Evolutionary conservation across 768 basidiomycete species (phyloP), one percentile per base, ranked within the genome.

Genomic region (Scleroderma bovista): DNA sequence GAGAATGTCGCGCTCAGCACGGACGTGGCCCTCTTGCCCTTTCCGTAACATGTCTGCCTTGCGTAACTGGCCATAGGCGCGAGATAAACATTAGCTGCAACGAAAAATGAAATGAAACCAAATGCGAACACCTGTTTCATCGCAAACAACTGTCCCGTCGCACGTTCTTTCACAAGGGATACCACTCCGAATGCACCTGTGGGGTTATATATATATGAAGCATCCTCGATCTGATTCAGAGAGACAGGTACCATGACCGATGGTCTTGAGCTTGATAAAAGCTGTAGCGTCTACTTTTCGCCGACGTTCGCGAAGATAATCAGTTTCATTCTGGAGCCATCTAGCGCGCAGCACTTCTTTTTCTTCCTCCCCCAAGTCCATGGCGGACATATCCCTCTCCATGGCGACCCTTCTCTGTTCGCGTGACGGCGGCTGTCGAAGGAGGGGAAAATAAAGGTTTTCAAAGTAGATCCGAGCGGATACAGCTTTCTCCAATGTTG

Each of bases 11-110:
- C 93, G 86, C 66, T 97, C 93, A 37, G 94, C 95, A 46, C 93
- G 85, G 63, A 96, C 88, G 68, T 97, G 95, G 1, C 93, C 95
- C 71, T 97, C 95, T 68, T 97, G 95, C 20, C 93, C 91, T 74
- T 93, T 94, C 46, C 90, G 85, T 62, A 95, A 77, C 92, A 95
- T 93, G 68, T 93, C 91, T 53, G 80, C 80, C 72, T 91, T 92
- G 55, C 89, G 81, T 64, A 90, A 73, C 88, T 89, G 62, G 50
- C 46, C 57, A 60, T 55, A 56, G 57, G 64, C 46, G 52, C 42
- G 48, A 49, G 55, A 44, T 57, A 58, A 61, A 68, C 22, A 60
- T 59, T 61, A 44, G 51, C 51, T 56, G 19, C 22, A 6, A 40
- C 15, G 24, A 34, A 56, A 56, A 62, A 56, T 60, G n/a, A 57